Conservation (phyloP, 2,329 filamentous ascomycete species). For the Chaetothyriales sp. region DNA sequence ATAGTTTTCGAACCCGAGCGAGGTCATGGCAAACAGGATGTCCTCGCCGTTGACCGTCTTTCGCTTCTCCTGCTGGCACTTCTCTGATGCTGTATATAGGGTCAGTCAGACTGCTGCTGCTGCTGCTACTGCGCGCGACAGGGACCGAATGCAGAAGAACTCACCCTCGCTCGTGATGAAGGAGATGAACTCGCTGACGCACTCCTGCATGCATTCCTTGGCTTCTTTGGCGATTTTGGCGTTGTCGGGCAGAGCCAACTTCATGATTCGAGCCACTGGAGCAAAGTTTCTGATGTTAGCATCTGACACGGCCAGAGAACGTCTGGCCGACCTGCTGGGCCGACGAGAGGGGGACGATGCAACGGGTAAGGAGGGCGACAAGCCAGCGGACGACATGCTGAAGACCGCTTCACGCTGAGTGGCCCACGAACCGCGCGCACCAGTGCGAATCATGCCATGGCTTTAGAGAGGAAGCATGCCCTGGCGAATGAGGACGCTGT, state of each 20-base stretch:
- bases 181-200: slow-evolving; percentile 98
- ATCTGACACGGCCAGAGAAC: slow-evolving; percentile 40
- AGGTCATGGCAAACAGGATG: slow-evolving; percentile 98
- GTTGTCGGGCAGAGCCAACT: slow-evolving; percentile 89
- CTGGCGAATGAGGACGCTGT: slow-evolving; percentile 22
- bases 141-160: slow-evolving; percentile 22
- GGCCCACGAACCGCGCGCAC: slow-evolving; percentile 15
- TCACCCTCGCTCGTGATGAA: slow-evolving; percentile 98
- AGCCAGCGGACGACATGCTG: slow-evolving; percentile 16
- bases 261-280: slow-evolving; percentile 98
- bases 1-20: slow-evolving; percentile 96
- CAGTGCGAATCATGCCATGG: slow-evolving; percentile 32
- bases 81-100: slow-evolving; percentile 66
- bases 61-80: slow-evolving; percentile 97
- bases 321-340: slow-evolving; percentile 6
- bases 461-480: slow-evolving; percentile 20
- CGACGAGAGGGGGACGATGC: slow-evolving; percentile 20
- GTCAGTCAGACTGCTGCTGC: slow-evolving; percentile 11
- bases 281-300: slow-evolving; percentile 91
- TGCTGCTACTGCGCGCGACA: too few species aligned
- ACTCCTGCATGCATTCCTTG: slow-evolving; percentile 99
- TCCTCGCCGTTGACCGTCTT: slow-evolving; percentile 99
- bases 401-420: slow-evolving; percentile 11
- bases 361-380: slow-evolving; percentile 25
- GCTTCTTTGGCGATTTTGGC: slow-evolving; percentile 97